Base-by-base conservation (phyloP, 768 basidiomycete genomes). In the Lenzites betulinus region DNA sequence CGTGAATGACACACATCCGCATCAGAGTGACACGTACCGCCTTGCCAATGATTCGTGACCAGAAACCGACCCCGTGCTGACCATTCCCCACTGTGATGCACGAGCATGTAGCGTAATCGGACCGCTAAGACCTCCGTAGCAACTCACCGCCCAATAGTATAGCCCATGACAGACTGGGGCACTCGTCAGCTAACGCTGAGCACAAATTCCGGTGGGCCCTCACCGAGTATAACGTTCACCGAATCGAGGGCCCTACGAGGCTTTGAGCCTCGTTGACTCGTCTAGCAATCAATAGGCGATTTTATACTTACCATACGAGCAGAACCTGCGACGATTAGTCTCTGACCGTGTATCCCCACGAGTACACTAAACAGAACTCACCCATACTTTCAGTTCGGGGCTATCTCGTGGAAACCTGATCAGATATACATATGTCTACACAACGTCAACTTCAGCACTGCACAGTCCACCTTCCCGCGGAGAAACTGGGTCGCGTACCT, bases 401-500 rank as follows among this genome's bases (percentile, higher is more conserved):
- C 62, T 53, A 59, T 63, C 62, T 63, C 62, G 62, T 42, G 62
- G 62, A 50, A 63, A 63, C 36, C 57, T 53, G 41, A 63, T 58
- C 62, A 63, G 22, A 52, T 63, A 63, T 44, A 63, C 62, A 59
- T 63, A 63, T 25, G 62, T 59, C 62, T 63, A 51, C 51, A 51
- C 43, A 38, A 30, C 20, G 25, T 13, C 47, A 23, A 51, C 18
- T 20, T 58, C 35, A 57, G 46, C 44, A 28, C 43, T 25, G 50
- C 50, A 16, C 8, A 5, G 26, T 16, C 20, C 50, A 8, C 23
- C 20, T 46, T 23, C 44, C 4, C 38, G 38, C 54, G 60, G 50
- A 52, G 13, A 46, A 58, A 49, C 35, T 8, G 26, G 6, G 33
- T 28, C 42, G 26, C 62, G 38, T 41, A 63, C 62, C 54, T 63